Evolutionary conservation across 2,329 filamentous ascomycete species (phyloP).

Genomic region (Falciphora oryzae): DNA sequence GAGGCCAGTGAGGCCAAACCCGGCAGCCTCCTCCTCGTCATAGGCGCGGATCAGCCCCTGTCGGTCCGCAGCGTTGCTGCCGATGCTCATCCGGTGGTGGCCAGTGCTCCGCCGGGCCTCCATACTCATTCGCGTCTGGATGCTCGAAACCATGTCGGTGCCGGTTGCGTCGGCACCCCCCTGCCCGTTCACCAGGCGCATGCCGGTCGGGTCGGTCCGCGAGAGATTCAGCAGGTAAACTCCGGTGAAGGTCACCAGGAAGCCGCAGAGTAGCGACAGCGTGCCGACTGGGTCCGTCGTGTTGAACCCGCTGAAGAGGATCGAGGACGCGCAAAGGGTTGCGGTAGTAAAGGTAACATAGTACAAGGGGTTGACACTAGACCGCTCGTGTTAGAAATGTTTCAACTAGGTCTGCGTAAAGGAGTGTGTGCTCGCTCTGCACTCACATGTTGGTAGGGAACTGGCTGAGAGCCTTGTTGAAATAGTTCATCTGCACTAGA

Average conservation of each 20-base stretch:
- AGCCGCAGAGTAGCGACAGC: constrained; percentile 85
- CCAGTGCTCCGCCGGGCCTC: constrained; percentile 70
- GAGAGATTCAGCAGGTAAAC: constrained; percentile 97
- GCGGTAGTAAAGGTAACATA: constrained; percentile 97
- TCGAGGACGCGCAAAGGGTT: constrained; percentile 90
- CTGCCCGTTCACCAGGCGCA: constrained; percentile 55
- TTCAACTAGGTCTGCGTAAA: neutral
- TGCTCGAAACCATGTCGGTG: constrained; percentile 82
- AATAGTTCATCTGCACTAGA: constrained; percentile 99
- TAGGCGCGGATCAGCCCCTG: constrained; percentile 84
- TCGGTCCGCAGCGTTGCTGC: constrained; percentile 63
- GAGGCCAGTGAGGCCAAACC: constrained; percentile 73
- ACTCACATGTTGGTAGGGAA: constrained; percentile 96
- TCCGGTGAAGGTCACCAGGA: constrained; percentile 90
- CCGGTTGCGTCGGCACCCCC: constrained; percentile 71
- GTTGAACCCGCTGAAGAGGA: constrained; percentile 94
- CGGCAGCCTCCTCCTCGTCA: constrained; percentile 71
- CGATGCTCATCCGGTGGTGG: constrained; percentile 53
- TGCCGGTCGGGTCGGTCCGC: constrained; percentile 80
- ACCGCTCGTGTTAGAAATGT: constrained; percentile 7
- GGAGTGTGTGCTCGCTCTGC: neutral
- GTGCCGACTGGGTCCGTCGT: constrained; percentile 89
- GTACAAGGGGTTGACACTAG: constrained; percentile 88
- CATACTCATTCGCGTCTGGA: constrained; percentile 91
- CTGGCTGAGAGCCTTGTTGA: constrained; percentile 96